A percentile compares a stretch with the other conserved stretches of the same genome.
phyloP scores from a whole-genome alignment of 2,329 filamentous ascomycete genomes.

The Chrysosporium queenslandicum region DNA sequence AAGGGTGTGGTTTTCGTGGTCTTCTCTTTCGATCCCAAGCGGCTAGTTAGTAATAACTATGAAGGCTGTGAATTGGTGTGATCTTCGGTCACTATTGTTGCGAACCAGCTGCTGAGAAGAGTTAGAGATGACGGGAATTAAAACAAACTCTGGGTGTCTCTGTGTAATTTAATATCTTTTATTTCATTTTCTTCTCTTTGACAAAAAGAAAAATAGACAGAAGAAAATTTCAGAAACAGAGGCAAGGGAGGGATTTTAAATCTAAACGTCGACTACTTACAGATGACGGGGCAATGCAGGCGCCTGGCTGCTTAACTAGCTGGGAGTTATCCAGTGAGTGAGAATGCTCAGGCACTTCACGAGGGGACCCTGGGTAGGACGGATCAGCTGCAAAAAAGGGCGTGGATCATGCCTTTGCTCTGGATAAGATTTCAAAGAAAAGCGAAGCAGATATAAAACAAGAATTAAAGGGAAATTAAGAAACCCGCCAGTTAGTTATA shows the following conservation, averaged over 20 bases:
- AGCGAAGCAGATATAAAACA: background rate
- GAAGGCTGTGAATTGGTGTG: no score
- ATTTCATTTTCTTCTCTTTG: background rate
- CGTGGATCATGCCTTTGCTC: background rate
- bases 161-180: no score
- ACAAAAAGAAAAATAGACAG: background rate
- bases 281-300: background rate
- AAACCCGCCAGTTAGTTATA: no score
- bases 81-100: no score
- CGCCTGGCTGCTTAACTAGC: background rate
- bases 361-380: background rate
- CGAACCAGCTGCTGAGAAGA: no score
- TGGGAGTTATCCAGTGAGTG: no score
- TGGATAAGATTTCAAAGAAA: background rate
- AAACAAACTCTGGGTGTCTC: no score
- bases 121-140: no score
- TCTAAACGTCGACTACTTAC: background rate
- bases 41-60: background rate
- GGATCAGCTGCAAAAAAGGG: background rate
- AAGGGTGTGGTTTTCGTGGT: no score
- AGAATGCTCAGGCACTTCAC: constrained; percentile 6
- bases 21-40: no score
- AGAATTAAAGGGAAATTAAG: background rate
- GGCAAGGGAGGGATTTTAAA: background rate
- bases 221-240: background rate